Evolutionary conservation across 78 protist species (phyloP), one percentile per base, ranked within the genome.

Genomic region (Guillardia theta): DNA sequence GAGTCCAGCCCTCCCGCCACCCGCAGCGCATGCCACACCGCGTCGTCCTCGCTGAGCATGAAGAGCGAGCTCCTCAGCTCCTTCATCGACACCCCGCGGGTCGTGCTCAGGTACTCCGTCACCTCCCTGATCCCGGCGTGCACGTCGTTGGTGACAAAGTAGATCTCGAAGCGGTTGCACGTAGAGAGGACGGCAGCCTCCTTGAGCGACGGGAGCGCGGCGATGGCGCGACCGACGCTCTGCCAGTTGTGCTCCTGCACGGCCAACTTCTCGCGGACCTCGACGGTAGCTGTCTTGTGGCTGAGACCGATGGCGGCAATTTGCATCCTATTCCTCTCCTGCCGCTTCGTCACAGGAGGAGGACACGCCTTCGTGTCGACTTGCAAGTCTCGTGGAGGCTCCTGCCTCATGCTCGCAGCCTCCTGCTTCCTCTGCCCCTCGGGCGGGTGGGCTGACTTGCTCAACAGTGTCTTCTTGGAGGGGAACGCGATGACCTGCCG

Each of bases 101-200:
- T 10, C 9, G 27, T 22, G 9, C 46, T 30, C 4, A 88, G 64
- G 44, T 37, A 46, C 22, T 88, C 93, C 10, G 54, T 88, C 27
- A 48, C 94, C 50, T 93, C 88, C 48, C 77, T 58, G 27, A 44
- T 94, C 10, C 87, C 95, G 9, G n/a, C 37, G 64, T 48, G 54
- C 15, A 4, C 58, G 50, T 93, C 94, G 30, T 4, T 21, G 27
- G 94, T 58, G 37, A 76, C 94, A 24, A 93, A 24, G 90, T 88
- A 53, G 46, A 58, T 47, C 94, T 94, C 95, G 64, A 94, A 94
- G 37, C 95, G 88, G 90, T 94, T 94, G 95, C 95, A 94, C 4
- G 95, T 94, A 12, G 95, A 94, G n/a, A 94, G 87, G 15, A 94
- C 88, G 0, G 94, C 95, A 2, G 95, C 95, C 88, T 94, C 95